These are phyloP conservation scores for Penicillium sp. DNA, from an alignment of 2,329 filamentous ascomycete species.

Conservation along the genomic window DNA sequence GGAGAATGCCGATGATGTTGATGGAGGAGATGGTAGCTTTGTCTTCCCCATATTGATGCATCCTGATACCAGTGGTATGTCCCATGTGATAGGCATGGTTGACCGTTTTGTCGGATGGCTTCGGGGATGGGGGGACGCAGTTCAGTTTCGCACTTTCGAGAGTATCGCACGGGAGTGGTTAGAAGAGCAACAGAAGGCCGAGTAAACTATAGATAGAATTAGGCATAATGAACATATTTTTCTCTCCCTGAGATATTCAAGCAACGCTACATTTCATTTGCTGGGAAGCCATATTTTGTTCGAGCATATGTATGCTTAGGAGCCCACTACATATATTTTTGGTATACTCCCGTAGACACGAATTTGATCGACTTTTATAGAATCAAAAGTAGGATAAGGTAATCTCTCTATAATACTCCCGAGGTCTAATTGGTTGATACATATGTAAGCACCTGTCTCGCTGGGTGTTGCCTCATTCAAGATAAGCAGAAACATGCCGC, in stretches of 20 bases:
- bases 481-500: background rate
- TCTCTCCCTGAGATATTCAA: background rate
- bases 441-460: background rate
- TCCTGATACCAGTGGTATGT: background rate
- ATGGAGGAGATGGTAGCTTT: background rate
- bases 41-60: background rate
- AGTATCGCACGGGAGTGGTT: background rate
- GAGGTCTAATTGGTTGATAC: background rate
- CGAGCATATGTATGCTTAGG: background rate
- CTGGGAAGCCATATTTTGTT: background rate
- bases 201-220: background rate
- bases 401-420: background rate
- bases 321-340: background rate
- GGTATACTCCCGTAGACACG: background rate
- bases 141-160: background rate
- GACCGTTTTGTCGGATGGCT: background rate
- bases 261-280: background rate
- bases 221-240: background rate
- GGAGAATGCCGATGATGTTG: constrained; percentile 26
- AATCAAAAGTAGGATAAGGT: background rate
- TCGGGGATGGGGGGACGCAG: background rate
- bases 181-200: background rate
- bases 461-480: background rate
- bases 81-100: background rate
- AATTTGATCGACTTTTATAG: background rate